A percentile compares a stretch with the other conserved stretches of the same genome.
These are phyloP conservation scores for Lachnellula hyalina DNA, from an alignment of 2,329 filamentous ascomycete genomes.

Conservation along the genomic window DNA sequence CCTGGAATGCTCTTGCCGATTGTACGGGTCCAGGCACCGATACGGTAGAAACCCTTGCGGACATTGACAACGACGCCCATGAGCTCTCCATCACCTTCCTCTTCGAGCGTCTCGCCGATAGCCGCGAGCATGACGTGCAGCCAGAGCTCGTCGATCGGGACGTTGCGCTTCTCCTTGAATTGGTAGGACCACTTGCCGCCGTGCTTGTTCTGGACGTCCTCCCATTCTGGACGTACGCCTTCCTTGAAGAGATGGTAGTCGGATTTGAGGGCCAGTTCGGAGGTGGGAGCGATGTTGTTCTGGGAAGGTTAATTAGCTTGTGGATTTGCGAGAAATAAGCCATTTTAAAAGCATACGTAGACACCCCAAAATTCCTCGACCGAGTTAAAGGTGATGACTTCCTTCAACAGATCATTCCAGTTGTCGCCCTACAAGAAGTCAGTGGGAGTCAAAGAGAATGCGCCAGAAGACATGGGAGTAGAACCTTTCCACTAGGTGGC, in stretches of 20 bases:
- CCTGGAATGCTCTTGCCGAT: constrained; percentile 78
- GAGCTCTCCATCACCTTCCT: constrained; percentile 92
- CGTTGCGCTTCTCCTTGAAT: constrained; percentile 90
- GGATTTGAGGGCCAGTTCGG: constrained; percentile 92
- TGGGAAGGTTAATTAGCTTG: constrained; percentile 35
- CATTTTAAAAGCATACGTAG: constrained; percentile 63
- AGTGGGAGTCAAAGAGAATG: neutral
- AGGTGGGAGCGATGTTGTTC: constrained; percentile 98
- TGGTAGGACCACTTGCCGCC: constrained; percentile 98
- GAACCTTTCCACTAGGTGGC: constrained; percentile 88
- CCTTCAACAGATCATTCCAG: constrained; percentile 97
- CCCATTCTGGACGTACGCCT: constrained; percentile 96
- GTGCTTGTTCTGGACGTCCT: constrained; percentile 97
- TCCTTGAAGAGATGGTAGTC: constrained; percentile 99
- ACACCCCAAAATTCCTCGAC: constrained; percentile 99
- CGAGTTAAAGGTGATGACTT: constrained; percentile 97
- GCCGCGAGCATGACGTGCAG: constrained; percentile 94
- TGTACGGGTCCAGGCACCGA: constrained; percentile 95
- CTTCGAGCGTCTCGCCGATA: constrained; percentile 97
- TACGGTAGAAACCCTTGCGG: constrained; percentile 95
- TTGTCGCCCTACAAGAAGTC: constrained; percentile 68
- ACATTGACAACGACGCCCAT: constrained; percentile 99
- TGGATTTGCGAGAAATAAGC: neutral
- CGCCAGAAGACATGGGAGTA: neutral
- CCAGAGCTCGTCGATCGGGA: constrained; percentile 94